A percentile compares a stretch with the other conserved stretches of the same genome.
Evolutionary conservation across 352 stramenopile genomes (phyloP).

Genomic region (Saprolegnia parasitica): DNA sequence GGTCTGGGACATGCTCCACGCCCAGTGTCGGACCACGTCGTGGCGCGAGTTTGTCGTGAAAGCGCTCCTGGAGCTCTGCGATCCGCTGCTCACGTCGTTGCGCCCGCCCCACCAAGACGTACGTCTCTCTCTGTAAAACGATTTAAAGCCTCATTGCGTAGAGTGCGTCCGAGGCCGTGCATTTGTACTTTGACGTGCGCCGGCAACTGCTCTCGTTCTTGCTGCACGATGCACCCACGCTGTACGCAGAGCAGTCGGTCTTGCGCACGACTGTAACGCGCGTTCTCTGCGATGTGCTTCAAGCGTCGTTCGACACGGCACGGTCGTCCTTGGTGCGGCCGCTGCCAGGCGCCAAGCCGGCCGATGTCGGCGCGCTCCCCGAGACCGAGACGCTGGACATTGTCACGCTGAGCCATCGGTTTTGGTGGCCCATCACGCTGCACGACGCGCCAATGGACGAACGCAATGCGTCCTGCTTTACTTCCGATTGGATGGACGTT

Average conservation of each 20-base stretch:
- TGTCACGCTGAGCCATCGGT: constrained; percentile 12
- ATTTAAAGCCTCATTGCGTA: no score
- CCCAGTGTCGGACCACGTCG: constrained; percentile 53
- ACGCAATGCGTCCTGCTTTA: constrained; percentile 24
- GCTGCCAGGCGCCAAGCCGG: not conserved
- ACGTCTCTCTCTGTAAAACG: no score
- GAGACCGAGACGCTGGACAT: constrained; percentile 62
- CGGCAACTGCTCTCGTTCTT: constrained; percentile 53
- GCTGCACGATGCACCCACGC: constrained; percentile 42
- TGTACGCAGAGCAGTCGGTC: constrained; percentile 50
- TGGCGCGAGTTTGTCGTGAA: constrained; percentile 80
- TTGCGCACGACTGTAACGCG: constrained; percentile 46
- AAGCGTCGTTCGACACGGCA: not conserved
- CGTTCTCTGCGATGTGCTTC: constrained; percentile 40
- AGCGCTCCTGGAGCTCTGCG: constrained; percentile 69
- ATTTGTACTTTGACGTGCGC: constrained; percentile 59
- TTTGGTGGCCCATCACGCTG: constrained; percentile 19
- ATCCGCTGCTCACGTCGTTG: constrained; percentile 60
- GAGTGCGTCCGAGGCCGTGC: not conserved
- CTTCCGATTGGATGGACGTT: constrained; percentile 55
- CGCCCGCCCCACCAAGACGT: constrained; percentile 51
- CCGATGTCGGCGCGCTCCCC: constrained; percentile 57
- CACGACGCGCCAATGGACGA: not conserved
- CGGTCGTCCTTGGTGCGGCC: not conserved
- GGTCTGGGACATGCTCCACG: constrained; percentile 63